These are phyloP conservation scores for Lodderomyces parapsilosis DNA, from an alignment of 1,139 yeast species.

Conservation along the genomic window DNA sequence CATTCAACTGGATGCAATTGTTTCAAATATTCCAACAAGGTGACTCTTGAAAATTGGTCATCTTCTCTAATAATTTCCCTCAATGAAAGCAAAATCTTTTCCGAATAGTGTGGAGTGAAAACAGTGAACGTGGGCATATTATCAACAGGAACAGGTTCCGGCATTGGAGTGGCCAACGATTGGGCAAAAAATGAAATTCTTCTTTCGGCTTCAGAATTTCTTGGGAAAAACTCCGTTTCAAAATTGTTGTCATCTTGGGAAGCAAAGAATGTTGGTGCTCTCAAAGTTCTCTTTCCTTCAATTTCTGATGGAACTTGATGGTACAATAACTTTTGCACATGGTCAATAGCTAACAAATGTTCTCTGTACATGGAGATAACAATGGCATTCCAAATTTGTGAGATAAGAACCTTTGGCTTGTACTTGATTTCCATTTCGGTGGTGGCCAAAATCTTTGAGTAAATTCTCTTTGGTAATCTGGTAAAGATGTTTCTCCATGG, in stretches of 20 bases:
- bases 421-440: slow-evolving; percentile 99
- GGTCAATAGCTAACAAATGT: slow-evolving; percentile 95
- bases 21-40: slow-evolving; percentile 91
- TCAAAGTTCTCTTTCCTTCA: slow-evolving; percentile 96
- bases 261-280: slow-evolving; percentile 98
- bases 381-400: slow-evolving; percentile 98
- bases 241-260: slow-evolving; percentile 96
- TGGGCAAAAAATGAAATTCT: slow-evolving; percentile 99
- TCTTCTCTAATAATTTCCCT: slow-evolving; percentile 98
- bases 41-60: slow-evolving; percentile 96
- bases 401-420: slow-evolving; percentile 95
- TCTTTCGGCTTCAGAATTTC: slow-evolving; percentile 97
- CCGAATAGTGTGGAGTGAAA: slow-evolving; percentile 96
- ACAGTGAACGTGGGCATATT: slow-evolving; percentile 99
- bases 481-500: slow-evolving; percentile 99
- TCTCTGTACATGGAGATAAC: slow-evolving; percentile 98
- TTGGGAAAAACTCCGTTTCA: slow-evolving; percentile 94
- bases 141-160: slow-evolving; percentile 97
- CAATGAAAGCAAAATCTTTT: slow-evolving; percentile 89
- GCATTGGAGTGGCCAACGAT: slow-evolving; percentile 96
- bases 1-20: slow-evolving; percentile 98
- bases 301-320: slow-evolving; percentile 97
- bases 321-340: slow-evolving; percentile 92
- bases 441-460: slow-evolving; percentile 94
- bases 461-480: slow-evolving; percentile 96